Percentiles rank a stretch among this genome's conserved stretches.
These are phyloP conservation scores for Tetracentron sinense DNA, from an alignment of 164 flowering plant species.

Conservation along the genomic window DNA sequence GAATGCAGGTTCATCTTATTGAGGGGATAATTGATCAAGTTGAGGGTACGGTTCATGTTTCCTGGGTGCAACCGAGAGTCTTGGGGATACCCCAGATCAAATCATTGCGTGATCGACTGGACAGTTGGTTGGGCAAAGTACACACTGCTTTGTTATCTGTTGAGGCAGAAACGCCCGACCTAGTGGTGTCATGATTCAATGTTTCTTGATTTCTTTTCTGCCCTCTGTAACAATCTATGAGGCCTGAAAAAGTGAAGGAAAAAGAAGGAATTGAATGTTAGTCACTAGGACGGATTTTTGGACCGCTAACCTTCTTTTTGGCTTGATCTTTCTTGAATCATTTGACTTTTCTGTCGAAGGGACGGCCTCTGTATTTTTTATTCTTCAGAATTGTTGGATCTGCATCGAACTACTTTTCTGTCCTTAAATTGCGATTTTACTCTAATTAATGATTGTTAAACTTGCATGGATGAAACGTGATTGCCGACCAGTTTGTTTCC, in stretches of 20 bases:
- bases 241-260: background rate
- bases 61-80: constrained; percentile 97
- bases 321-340: background rate
- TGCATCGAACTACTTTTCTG: background rate
- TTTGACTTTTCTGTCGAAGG: background rate
- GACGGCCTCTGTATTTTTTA: background rate
- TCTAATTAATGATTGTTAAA: no score
- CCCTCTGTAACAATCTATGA: constrained; percentile 15
- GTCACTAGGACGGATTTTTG: background rate
- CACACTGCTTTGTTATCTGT: constrained; percentile 73
- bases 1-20: constrained; percentile 82
- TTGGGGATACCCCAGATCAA: constrained; percentile 78
- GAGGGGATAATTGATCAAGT: constrained; percentile 97
- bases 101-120: constrained; percentile 73
- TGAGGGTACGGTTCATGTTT: constrained; percentile 83
- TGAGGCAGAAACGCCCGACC: constrained; percentile 93
- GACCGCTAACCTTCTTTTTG: background rate
- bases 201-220: constrained; percentile 10
- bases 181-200: constrained; percentile 54
- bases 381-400: background rate
- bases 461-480: no score
- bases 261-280: background rate
- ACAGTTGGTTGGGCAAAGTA: constrained; percentile 80
- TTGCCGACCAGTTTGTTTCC: no score
- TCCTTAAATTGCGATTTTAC: no score